phyloP scores from a whole-genome alignment of 495 filamentous ascomycete genomes.

The Neurospora hispaniola region DNA sequence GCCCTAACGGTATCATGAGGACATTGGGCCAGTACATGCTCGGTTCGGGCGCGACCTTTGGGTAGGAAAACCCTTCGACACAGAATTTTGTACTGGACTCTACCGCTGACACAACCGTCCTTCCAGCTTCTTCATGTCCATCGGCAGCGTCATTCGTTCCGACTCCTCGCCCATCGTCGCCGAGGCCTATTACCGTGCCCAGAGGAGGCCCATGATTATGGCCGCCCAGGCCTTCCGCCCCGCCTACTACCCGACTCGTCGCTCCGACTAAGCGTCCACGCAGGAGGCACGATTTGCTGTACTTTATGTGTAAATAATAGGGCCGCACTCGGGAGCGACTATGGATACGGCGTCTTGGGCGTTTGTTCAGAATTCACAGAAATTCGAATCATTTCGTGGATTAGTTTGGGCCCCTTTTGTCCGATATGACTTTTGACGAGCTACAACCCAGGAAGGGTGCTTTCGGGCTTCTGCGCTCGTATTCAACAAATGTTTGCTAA shows the following conservation, averaged over 20 bases:
- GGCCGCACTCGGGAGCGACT: not conserved
- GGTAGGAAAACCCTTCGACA: slow-evolving; percentile 45
- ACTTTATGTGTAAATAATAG: not conserved
- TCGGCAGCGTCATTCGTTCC: slow-evolving; percentile 88
- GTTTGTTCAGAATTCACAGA: not conserved
- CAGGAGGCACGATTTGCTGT: not conserved
- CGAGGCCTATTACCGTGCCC: slow-evolving; percentile 51
- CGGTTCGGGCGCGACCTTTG: slow-evolving; percentile 92
- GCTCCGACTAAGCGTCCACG: slow-evolving; percentile 4
- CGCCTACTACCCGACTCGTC: slow-evolving; percentile 4
- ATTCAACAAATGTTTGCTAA: not conserved
- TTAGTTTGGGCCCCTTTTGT: not conserved
- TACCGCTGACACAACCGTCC: not conserved
- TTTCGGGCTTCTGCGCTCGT: not conserved
- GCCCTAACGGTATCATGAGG: slow-evolving; percentile 84
- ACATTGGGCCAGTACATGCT: slow-evolving; percentile 95
- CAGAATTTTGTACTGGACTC: not conserved
- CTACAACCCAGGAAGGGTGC: not conserved
- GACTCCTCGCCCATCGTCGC: slow-evolving; percentile 54
- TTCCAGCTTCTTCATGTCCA: slow-evolving; percentile 96
- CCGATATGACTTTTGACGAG: not conserved
- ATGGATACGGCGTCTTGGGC: not conserved
- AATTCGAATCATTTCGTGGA: not conserved
- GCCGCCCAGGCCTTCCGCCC: slow-evolving; percentile 38
- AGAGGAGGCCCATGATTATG: slow-evolving; percentile 53